Evolutionary conservation across 179 eudicot species (phyloP).

Genomic region (Silene noctiflora): DNA sequence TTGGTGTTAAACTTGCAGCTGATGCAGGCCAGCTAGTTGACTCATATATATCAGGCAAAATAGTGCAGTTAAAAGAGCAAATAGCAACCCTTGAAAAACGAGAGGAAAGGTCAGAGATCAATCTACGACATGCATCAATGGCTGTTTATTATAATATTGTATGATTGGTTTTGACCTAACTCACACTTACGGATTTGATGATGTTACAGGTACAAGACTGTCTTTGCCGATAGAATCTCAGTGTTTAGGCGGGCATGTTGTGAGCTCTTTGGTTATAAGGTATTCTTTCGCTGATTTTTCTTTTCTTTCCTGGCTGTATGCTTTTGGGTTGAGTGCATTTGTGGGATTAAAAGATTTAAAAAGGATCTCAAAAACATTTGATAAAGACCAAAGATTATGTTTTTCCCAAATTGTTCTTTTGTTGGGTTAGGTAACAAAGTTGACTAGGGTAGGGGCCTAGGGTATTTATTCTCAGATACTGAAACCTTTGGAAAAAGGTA

Average conservation of each 20-base stretch:
- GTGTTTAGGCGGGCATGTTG: slow-evolving; percentile 99
- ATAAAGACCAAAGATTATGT: not conserved
- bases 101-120: slow-evolving; percentile 73
- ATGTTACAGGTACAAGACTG: slow-evolving; percentile 80
- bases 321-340: not conserved
- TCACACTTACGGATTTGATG: slow-evolving; percentile 20
- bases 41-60: slow-evolving; percentile 82
- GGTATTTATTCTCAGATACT: not conserved
- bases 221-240: slow-evolving; percentile 94
- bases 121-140: not conserved
- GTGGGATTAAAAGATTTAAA: not conserved
- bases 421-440: too few relatives aligned
- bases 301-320: not conserved
- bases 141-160: not conserved
- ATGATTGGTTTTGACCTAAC: slow-evolving; percentile 4
- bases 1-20: slow-evolving; percentile 39
- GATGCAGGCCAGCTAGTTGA: slow-evolving; percentile 84
- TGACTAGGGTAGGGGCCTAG: too few relatives aligned
- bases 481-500: not conserved
- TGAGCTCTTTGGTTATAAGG: slow-evolving; percentile 99
- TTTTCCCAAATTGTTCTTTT: too few relatives aligned
- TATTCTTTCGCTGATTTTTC: slow-evolving; percentile 18
- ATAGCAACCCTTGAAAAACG: slow-evolving; percentile 98
- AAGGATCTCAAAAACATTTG: not conserved
- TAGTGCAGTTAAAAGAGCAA: slow-evolving; percentile 90